Conservation (phyloP, 2,329 filamentous ascomycete species). For the Trichocomaceae sp. region DNA sequence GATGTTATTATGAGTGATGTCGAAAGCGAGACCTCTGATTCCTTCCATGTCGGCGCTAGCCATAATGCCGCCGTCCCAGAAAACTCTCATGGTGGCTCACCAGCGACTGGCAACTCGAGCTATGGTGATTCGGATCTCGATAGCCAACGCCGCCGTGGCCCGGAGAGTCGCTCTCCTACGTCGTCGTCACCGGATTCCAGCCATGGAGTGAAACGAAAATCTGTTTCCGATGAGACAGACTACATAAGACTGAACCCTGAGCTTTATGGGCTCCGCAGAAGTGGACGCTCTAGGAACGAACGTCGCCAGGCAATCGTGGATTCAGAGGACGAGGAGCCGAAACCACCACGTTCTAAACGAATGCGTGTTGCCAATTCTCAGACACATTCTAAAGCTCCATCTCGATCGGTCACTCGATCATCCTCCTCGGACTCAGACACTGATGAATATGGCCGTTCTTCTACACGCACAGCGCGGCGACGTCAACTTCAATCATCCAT, state of each 20-base stretch:
- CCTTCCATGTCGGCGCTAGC: slow-evolving; percentile 42
- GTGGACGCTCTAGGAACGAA: slow-evolving; percentile 60
- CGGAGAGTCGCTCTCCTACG: slow-evolving; percentile 34
- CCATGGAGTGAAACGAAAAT: slow-evolving; percentile 67
- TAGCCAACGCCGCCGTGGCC: slow-evolving; percentile 4
- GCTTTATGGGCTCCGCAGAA: slow-evolving; percentile 87
- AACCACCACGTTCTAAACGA: slow-evolving; percentile 41
- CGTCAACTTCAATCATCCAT: slow-evolving; percentile 60
- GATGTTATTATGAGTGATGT: slow-evolving; percentile 49
- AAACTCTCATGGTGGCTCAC: slow-evolving; percentile 37
- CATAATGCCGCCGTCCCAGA: slow-evolving; percentile 44
- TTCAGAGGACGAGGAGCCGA: slow-evolving; percentile 62
- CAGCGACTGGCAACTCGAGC: slow-evolving; percentile 31
- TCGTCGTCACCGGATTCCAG: slow-evolving; percentile 62
- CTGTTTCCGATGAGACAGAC: slow-evolving; percentile 63
- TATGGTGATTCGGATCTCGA: slow-evolving; percentile 26
- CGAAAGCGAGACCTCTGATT: slow-evolving; percentile 72
- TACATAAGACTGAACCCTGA: slow-evolving; percentile 89
- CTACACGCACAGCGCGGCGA: slow-evolving; percentile 64
- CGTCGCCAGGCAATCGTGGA: slow-evolving; percentile 50
- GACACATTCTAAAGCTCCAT: slow-evolving; percentile 45
- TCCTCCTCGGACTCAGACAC: slow-evolving; percentile 63
- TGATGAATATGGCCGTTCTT: slow-evolving; percentile 70
- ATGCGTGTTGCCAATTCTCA: slow-evolving; percentile 49
- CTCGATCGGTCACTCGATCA: slow-evolving; percentile 44